Percentiles rank a stretch among this genome's conserved stretches.
phyloP scores from a whole-genome alignment of 2,329 filamentous ascomycete genomes.

The Emericellopsis atlantica region DNA sequence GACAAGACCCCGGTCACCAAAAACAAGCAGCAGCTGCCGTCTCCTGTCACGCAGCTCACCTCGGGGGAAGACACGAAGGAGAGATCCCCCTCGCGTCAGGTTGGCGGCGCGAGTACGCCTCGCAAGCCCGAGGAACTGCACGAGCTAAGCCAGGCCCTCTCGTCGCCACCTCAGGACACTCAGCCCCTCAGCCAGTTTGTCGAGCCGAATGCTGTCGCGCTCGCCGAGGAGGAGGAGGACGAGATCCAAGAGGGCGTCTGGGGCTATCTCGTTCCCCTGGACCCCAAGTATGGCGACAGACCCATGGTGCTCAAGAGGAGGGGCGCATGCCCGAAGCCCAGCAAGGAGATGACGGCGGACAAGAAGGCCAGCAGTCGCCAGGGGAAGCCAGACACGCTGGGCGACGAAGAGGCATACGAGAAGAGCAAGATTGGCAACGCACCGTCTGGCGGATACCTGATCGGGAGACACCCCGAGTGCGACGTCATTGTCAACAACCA shows the following conservation, averaged over 20 bases:
- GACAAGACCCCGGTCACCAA: constrained; percentile 44
- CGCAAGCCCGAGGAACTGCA: constrained; percentile 35
- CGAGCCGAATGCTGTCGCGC: constrained; percentile 57
- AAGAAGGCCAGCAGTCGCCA: constrained; percentile 25
- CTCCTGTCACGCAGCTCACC: constrained; percentile 57
- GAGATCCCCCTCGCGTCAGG: constrained; percentile 53
- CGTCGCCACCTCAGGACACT: constrained; percentile 52
- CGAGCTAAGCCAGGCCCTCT: constrained; percentile 30
- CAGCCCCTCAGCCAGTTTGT: constrained; percentile 58
- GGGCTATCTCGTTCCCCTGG: constrained; percentile 84
- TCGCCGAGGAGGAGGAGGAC: constrained; percentile 66
- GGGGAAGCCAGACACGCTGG: constrained; percentile 31
- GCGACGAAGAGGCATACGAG: constrained; percentile 50
- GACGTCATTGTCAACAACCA: constrained; percentile 66
- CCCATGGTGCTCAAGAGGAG: constrained; percentile 65
- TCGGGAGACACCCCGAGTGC: constrained; percentile 89
- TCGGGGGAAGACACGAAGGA: constrained; percentile 47
- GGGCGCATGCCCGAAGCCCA: constrained; percentile 51
- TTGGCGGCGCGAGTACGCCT: constrained; percentile 36
- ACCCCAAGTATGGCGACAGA: constrained; percentile 52
- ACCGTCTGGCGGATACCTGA: constrained; percentile 72
- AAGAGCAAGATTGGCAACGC: constrained; percentile 39
- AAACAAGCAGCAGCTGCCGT: constrained; percentile 61
- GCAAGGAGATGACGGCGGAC: constrained; percentile 15
- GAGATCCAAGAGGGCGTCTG: constrained; percentile 79